Conservation (phyloP, 768 basidiomycete genomes). For the Coprinopsis sp. region DNA sequence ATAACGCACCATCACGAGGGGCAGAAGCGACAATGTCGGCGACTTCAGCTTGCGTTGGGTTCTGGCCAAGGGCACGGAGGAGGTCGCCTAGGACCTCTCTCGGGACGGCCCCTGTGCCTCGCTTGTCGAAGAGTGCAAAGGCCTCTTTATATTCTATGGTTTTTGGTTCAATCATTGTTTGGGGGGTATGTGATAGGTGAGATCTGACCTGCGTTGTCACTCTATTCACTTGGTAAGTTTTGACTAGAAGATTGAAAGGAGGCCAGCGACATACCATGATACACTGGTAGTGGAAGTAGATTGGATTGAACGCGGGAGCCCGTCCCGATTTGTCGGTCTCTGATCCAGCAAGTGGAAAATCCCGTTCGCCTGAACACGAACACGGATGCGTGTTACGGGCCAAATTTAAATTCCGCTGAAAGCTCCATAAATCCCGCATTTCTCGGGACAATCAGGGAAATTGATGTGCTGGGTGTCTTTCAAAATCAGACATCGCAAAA, state of each 20-base stretch:
- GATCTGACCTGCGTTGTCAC: conserved; percentile 18
- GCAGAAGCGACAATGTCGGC: conserved; percentile 69
- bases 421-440: no score
- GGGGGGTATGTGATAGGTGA: not conserved
- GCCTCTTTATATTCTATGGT: conserved; percentile 93
- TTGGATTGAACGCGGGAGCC: no score
- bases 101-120: conserved; percentile 86
- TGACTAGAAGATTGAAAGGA: not conserved
- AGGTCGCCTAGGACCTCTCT: conserved; percentile 88
- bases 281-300: conserved; percentile 11
- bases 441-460: no score
- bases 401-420: no score
- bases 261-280: conserved; percentile 28
- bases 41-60: conserved; percentile 99
- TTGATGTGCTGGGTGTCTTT: no score
- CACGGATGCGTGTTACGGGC: no score
- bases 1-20: conserved; percentile 63
- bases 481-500: no score
- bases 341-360: no score
- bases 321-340: no score
- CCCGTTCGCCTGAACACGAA: no score
- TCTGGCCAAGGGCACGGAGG: conserved; percentile 91
- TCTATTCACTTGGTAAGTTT: conserved; percentile 4
- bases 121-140: conserved; percentile 97
- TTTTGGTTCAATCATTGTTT: conserved; percentile 11